Evolutionary conservation across 768 basidiomycete species (phyloP).

Genomic region (Podaxis carcinomalis): DNA sequence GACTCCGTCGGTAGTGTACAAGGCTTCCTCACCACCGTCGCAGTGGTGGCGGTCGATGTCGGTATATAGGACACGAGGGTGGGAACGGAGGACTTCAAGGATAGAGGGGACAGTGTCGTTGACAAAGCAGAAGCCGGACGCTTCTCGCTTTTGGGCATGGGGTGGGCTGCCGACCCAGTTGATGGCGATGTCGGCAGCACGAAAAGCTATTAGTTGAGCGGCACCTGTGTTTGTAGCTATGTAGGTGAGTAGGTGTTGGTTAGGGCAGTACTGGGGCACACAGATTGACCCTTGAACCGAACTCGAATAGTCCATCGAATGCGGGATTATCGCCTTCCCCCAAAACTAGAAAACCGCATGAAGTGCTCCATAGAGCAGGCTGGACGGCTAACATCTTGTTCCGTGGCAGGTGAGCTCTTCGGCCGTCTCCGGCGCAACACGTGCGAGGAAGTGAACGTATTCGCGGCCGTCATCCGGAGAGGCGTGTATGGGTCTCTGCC

Average conservation of each 20-base stretch:
- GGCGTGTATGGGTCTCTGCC: slow-evolving; percentile 65
- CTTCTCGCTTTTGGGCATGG: slow-evolving; percentile 99
- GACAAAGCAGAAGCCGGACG: slow-evolving; percentile 97
- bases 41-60: slow-evolving; percentile 99
- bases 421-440: slow-evolving; percentile 88
- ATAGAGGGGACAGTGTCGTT: slow-evolving; percentile 97
- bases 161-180: slow-evolving; percentile 99
- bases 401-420: slow-evolving; percentile 83
- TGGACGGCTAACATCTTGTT: slow-evolving; percentile 62
- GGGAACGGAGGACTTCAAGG: slow-evolving; percentile 83
- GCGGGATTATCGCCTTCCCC: slow-evolving; percentile 95
- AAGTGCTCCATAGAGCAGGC: background rate
- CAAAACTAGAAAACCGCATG: slow-evolving; percentile 41
- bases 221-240: slow-evolving; percentile 48
- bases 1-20: slow-evolving; percentile 95
- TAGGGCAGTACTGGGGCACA: slow-evolving; percentile 28
- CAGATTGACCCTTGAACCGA: slow-evolving; percentile 91
- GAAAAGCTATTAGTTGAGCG: slow-evolving; percentile 73
- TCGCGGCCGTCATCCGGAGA: slow-evolving; percentile 83
- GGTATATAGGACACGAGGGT: slow-evolving; percentile 89
- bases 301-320: slow-evolving; percentile 95
- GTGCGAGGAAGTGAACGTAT: slow-evolving; percentile 87
- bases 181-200: slow-evolving; percentile 86
- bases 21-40: slow-evolving; percentile 98
- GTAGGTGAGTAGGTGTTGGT: background rate